These are phyloP conservation scores for Paxillus involutus DNA, from an alignment of 768 basidiomycete species.

Conservation along the genomic window DNA sequence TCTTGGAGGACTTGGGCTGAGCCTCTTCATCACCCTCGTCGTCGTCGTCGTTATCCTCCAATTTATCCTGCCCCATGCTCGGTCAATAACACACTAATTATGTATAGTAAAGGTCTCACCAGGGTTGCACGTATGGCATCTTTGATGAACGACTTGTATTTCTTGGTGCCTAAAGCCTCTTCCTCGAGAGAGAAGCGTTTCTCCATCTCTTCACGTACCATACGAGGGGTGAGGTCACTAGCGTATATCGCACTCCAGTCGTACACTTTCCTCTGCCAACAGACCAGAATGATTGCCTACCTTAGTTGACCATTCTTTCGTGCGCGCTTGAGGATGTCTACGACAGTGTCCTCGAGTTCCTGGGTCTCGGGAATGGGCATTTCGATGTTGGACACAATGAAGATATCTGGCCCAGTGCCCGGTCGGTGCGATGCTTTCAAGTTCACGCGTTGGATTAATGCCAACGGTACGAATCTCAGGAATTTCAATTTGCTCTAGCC, in stretches of 20 bases:
- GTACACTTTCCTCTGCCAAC: background rate
- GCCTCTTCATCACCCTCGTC: background rate
- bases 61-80: conserved; percentile 4
- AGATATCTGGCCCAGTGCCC: background rate
- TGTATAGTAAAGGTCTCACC: conserved; percentile 5
- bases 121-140: conserved; percentile 15
- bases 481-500: too few relatives aligned
- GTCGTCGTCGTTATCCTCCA: background rate
- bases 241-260: conserved; percentile 3
- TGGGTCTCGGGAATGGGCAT: conserved; percentile 16
- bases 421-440: background rate
- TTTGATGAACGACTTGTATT: conserved; percentile 51
- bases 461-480: background rate
- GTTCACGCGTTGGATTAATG: too few relatives aligned
- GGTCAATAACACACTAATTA: background rate
- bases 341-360: conserved; percentile 18
- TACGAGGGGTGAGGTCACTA: conserved; percentile 43
- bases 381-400: background rate
- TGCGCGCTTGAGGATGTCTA: conserved; percentile 22
- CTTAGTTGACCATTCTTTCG: conserved; percentile 18
- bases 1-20: conserved; percentile 3
- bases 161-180: conserved; percentile 41
- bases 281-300: conserved; percentile 1
- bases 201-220: conserved; percentile 53
- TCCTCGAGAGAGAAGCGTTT: conserved; percentile 41